Base-by-base conservation (phyloP, 306 rosid genomes). In the Alnus rubra region DNA sequence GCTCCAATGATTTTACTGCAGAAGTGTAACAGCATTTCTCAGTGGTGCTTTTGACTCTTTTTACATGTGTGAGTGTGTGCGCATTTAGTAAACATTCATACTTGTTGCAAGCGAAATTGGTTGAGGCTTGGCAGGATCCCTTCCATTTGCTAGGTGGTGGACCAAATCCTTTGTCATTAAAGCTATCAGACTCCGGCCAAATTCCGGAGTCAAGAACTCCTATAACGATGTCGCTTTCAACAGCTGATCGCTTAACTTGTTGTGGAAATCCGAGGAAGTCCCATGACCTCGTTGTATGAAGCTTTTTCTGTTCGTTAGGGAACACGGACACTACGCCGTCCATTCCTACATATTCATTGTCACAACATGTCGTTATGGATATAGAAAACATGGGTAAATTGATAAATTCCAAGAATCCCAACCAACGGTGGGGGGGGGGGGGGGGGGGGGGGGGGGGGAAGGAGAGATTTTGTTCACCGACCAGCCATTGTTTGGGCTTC, bases 111-210 rank as follows among this genome's bases (percentile, higher is more conserved):
- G 85, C 80, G 15, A 89, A 54, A 74, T 89, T 79, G 5, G 59
- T 47, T 5, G 64, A 37, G 7, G 18, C 69, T 16, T 80, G 82
- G 68, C 88, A 88, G 0, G 58, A 8, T 2, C 89, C 90, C 33
- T 85, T 87, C 92, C 92, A 89, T 68, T 77, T 89, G 0, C 0
- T 54, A 0, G 90, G 90, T n/a, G n/a, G n/a, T n/a, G n/a, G n/a
- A n/a, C n/a, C n/a, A n/a, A n/a, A n/a, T n/a, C n/a, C n/a, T n/a
- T 70, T 2, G 18, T 81, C 89, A 30, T 3, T 87, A 69, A 89
- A 89, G 56, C 90, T 89, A 18, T 79, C 18, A 0, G 88, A 84
- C 18, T 85, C 89, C 1, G 88, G 90, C 89, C 85, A 87, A 45
- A 89, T 72, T 50, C 93, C 90, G 0, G 47, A 0, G 62, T 89